These are phyloP conservation scores for Salix dunnii DNA, from an alignment of 345 rosid genomes.

Conservation along the genomic window DNA sequence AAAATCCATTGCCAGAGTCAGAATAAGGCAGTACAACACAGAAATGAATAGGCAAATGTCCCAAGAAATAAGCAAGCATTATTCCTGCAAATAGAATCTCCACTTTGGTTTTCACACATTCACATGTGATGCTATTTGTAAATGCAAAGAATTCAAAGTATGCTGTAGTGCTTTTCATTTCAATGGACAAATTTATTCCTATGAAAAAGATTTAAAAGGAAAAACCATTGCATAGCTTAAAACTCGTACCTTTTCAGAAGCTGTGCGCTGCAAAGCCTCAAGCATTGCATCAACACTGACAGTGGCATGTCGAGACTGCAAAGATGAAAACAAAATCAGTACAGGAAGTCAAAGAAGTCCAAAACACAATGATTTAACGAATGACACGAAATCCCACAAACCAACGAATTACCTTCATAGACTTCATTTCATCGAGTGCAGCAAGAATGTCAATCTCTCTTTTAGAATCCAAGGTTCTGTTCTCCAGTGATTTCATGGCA, in stretches of 20 bases:
- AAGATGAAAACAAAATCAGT: background rate
- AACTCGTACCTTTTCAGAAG: conserved; percentile 51
- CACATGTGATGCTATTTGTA: too few species aligned
- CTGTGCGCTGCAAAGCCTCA: conserved; percentile 74
- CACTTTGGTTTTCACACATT: background rate
- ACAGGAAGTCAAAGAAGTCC: background rate
- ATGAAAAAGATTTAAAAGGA: background rate
- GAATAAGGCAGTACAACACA: background rate
- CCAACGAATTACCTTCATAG: conserved; percentile 18
- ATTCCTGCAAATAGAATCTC: background rate
- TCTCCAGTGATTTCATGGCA: conserved; percentile 93
- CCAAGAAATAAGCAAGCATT: background rate
- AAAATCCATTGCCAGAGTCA: background rate
- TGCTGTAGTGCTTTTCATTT: background rate
- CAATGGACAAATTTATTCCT: background rate
- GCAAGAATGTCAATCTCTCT: conserved; percentile 95
- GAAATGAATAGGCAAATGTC: background rate
- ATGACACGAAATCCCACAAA: background rate
- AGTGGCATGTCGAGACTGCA: conserved; percentile 86
- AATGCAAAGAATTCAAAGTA: background rate
- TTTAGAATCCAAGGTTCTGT: conserved; percentile 82
- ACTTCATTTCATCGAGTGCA: conserved; percentile 79
- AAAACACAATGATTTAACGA: background rate
- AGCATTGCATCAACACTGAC: conserved; percentile 94
- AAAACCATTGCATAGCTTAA: conserved; percentile 1